A percentile compares a stretch with the other conserved stretches of the same genome.
Evolutionary conservation across 225 moss, liverwort and hornwort species (phyloP).

Genomic region (Pseudoscleropodium purum): DNA sequence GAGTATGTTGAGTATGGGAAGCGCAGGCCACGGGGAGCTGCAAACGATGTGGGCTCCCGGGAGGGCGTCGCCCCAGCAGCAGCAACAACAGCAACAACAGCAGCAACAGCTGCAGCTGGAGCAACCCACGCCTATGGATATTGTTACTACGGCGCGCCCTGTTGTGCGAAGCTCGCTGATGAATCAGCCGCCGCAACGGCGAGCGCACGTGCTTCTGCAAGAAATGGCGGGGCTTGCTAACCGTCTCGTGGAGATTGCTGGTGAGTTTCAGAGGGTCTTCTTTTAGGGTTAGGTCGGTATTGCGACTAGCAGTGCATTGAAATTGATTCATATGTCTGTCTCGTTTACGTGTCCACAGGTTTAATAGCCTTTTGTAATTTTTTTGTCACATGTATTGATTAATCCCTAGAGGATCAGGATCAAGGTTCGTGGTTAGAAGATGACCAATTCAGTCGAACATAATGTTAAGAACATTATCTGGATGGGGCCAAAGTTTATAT

Average conservation of each 20-base stretch:
- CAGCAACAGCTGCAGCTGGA: conserved; percentile 17
- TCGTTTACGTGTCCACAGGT: not conserved
- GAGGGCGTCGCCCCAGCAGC: conserved; percentile 11
- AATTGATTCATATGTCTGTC: not conserved
- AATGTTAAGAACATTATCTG: not conserved
- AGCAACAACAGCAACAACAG: not conserved
- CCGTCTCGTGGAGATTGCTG: conserved; percentile 73
- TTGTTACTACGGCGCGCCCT: conserved; percentile 15
- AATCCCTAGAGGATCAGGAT: not conserved
- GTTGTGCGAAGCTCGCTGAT: conserved; percentile 32
- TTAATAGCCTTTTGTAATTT: not conserved
- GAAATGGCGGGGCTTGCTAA: conserved; percentile 78
- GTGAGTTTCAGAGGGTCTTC: not conserved
- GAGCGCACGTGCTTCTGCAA: conserved; percentile 63
- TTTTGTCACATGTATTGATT: not conserved
- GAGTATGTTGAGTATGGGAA: conserved; percentile 39
- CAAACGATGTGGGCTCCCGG: conserved; percentile 30
- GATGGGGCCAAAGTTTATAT: not conserved
- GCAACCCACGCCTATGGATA: conserved; percentile 10
- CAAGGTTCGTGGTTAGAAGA: not conserved
- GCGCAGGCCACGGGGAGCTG: conserved; percentile 28
- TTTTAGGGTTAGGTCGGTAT: not conserved
- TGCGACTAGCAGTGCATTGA: not conserved
- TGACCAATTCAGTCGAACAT: not conserved
- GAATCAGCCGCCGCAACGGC: conserved; percentile 74